These are phyloP conservation scores for Coniferiporia weirii DNA, from an alignment of 1,284 basidiomycete species.

Conservation along the genomic window DNA sequence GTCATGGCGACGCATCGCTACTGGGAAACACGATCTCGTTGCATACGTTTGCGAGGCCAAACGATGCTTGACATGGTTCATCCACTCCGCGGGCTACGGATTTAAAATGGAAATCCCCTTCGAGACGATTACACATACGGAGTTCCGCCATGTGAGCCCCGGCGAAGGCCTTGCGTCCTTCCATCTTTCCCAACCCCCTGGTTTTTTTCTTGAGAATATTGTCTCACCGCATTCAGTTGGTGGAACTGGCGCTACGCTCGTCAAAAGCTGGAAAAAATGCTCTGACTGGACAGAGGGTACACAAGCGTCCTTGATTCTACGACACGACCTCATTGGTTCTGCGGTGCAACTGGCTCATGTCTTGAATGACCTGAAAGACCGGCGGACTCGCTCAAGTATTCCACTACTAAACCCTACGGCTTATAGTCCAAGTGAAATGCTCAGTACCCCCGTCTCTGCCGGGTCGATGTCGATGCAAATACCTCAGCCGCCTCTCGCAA, in stretches of 20 bases:
- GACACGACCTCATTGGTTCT: conserved; percentile 63
- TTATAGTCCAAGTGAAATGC: conserved; percentile 10
- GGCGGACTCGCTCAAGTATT: conserved; percentile 34
- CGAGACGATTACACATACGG: conserved; percentile 50
- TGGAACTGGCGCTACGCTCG: conserved; percentile 27
- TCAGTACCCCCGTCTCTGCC: conserved; percentile 24
- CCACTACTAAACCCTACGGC: conserved; percentile 30
- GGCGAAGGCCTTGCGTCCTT: conserved; percentile 58
- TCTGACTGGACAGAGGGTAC: conserved; percentile 73
- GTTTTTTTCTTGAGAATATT: conserved; percentile 58
- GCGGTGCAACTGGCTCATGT: conserved; percentile 56
- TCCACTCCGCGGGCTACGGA: conserved; percentile 61
- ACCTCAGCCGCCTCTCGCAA: conserved; percentile 35
- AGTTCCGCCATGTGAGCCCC: conserved; percentile 50
- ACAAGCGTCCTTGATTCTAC: conserved; percentile 61
- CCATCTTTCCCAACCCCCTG: conserved; percentile 56
- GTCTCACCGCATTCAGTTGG: conserved; percentile 24
- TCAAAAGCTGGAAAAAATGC: conserved; percentile 58
- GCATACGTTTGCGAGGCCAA: conserved; percentile 66
- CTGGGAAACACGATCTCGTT: conserved; percentile 58
- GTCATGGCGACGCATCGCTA: conserved; percentile 66
- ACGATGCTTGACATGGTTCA: conserved; percentile 69
- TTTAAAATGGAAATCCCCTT: conserved; percentile 84
- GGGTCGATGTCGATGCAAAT: conserved; percentile 34
- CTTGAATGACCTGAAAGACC: conserved; percentile 44